Evolutionary conservation across 108 stramenopile genomes (phyloP), one percentile per base, ranked within the genome.

Genomic region (Skeletonema grethae): DNA sequence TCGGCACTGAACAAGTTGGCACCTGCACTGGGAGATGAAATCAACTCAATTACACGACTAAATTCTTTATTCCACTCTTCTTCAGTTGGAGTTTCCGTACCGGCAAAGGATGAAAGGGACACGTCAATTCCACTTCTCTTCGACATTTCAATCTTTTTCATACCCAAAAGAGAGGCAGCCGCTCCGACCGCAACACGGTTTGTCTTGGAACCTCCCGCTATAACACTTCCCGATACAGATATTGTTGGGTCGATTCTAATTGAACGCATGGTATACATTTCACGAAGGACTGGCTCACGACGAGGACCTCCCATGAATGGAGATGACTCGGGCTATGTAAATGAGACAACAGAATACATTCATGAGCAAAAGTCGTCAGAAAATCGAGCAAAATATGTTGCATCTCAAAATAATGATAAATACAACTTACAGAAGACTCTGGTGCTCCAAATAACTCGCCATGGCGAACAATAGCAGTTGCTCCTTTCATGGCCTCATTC

Each of bases 381-480:
- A 20, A 68, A 18, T n/a, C 32, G 16, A 68, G 32, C 22, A 38
- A 25, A 30, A 15, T 28, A 25, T 30, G 4, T 8, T 1, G 50
- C 24, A 31, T 41, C 4, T 6, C 11, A 25, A 22, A 10, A 20
- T 7, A 22, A 56, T 9, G 36, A 38, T 43, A 24, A 53, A 53
- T 25, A n/a, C 7, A 16, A 73, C 84, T 70, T 56, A 85, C 84
- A 45, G 89, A 90, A 15, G 88, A 89, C 50, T 90, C 92, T 9
- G 92, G 85, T 5, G 80, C 81, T 9, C 92, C 92, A 82, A 93
- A 93, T 11, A 93, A 69, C 32, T 85, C 82, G 45, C 92, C 92
- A 68, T 90, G 85, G 31, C 92, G 77, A 13, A 93, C 50, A 13
- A 84, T 41, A 36, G 20, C 71, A 15, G 48, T 58, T 7, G 28